A percentile compares a stretch with the other conserved stretches of the same genome.
Conservation (phyloP, 306 rosid genomes). For the Datisca glomerata region DNA sequence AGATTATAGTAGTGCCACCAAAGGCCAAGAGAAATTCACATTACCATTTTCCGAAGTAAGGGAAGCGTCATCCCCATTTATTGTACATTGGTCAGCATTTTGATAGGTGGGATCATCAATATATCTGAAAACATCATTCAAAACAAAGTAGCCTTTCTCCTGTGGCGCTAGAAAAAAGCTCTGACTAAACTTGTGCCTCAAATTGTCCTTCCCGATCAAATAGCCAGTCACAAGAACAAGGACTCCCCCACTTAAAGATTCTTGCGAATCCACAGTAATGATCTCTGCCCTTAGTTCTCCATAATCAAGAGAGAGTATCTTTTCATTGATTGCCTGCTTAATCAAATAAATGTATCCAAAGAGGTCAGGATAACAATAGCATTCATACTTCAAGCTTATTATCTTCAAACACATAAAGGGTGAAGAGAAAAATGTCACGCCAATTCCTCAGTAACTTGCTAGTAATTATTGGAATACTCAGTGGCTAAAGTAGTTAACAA, state of each 20-base stretch:
- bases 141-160: conserved; percentile 77
- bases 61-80: conserved; percentile 24
- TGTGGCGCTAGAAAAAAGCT: conserved; percentile 92
- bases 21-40: background rate
- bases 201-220: conserved; percentile 45
- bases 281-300: conserved; percentile 45
- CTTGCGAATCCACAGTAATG: conserved; percentile 76
- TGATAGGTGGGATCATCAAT: conserved; percentile 30
- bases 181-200: conserved; percentile 55
- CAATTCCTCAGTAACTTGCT: too few relatives aligned
- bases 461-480: too few relatives aligned
- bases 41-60: conserved; percentile 35
- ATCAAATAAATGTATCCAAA: too few relatives aligned
- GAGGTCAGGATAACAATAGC: too few relatives aligned
- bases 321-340: conserved; percentile 81
- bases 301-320: conserved; percentile 55
- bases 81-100: conserved; percentile 20
- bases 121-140: conserved; percentile 82
- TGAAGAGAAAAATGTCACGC: too few relatives aligned
- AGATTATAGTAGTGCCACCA: background rate
- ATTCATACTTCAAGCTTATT: too few relatives aligned
- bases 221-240: conserved; percentile 80
- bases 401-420: too few relatives aligned
- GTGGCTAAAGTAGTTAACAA: too few relatives aligned
- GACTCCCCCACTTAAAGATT: conserved; percentile 62